phyloP scores from a whole-genome alignment of 108 stramenopile genomes.

The Cyclotella distinguenda region DNA sequence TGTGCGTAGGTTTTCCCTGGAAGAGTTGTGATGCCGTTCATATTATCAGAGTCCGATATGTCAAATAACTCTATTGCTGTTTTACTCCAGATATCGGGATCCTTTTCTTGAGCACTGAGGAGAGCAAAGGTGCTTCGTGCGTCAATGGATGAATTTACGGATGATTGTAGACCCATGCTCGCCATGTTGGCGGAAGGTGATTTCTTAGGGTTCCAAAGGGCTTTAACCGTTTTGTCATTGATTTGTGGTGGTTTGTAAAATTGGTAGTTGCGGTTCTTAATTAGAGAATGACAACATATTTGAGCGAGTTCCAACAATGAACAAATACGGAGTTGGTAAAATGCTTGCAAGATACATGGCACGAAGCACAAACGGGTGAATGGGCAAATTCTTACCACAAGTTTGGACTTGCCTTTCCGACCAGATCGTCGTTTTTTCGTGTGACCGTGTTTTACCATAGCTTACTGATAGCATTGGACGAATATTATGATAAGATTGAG shows the following conservation, averaged over 20 bases:
- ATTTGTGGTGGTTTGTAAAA: constrained; percentile 62
- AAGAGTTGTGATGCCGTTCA: constrained; percentile 36
- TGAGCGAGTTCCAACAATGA: neutral
- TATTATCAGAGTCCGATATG: constrained; percentile 72
- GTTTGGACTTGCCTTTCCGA: constrained; percentile 62
- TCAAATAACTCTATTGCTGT: constrained; percentile 79
- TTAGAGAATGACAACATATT: constrained; percentile 6
- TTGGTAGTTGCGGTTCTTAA: constrained; percentile 52
- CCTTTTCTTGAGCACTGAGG: constrained; percentile 24
- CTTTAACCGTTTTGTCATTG: constrained; percentile 46
- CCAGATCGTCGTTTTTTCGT: constrained; percentile 80
- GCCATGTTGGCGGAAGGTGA: constrained; percentile 67
- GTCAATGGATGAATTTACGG: constrained; percentile 52
- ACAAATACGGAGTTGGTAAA: neutral
- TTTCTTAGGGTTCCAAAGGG: constrained; percentile 69
- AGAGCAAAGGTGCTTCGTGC: constrained; percentile 14
- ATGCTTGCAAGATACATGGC: neutral
- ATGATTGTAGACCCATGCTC: constrained; percentile 56
- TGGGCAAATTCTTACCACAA: constrained; percentile 52
- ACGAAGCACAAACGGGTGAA: neutral
- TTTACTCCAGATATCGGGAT: constrained; percentile 11
- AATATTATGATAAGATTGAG: no score
- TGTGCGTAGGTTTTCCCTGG: constrained; percentile 47
- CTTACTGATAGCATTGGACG: neutral
- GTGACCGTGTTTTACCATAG: constrained; percentile 72